phyloP scores from a whole-genome alignment of 1,139 yeast species.

The Yamadazyma atmosphaerica region DNA sequence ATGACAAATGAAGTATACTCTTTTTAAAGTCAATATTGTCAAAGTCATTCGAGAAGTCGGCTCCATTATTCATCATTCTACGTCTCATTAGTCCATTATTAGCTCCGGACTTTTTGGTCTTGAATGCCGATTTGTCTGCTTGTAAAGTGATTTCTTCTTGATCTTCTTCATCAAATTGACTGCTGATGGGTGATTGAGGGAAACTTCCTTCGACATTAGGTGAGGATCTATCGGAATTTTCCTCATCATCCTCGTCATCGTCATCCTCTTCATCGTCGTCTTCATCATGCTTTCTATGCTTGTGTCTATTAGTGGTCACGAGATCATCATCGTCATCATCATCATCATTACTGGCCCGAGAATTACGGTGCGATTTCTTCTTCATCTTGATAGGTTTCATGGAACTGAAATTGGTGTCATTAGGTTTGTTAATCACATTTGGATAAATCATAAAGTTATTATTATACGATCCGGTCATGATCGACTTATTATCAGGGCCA shows the following conservation, averaged over 20 bases:
- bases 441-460: conserved; percentile 98
- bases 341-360: conserved; percentile 16
- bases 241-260: conserved; percentile 44
- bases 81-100: conserved; percentile 38
- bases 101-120: conserved; percentile 60
- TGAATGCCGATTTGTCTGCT: conserved; percentile 98
- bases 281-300: conserved; percentile 28
- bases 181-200: conserved; percentile 37
- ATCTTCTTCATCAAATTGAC: conserved; percentile 49
- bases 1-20: conserved; percentile 91
- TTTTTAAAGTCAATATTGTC: conserved; percentile 92
- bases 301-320: conserved; percentile 26
- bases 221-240: conserved; percentile 23
- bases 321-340: conserved; percentile 34
- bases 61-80: conserved; percentile 48
- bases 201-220: conserved; percentile 24
- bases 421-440: conserved; percentile 50
- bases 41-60: conserved; percentile 51
- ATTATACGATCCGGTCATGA: conserved; percentile 97
- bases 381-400: conserved; percentile 20
- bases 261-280: conserved; percentile 47
- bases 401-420: conserved; percentile 14
- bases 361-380: conserved; percentile 8
- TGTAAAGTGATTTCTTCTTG: conserved; percentile 79
- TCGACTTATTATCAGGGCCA: conserved; percentile 87